These are phyloP conservation scores for Eucalyptus marginata DNA, from an alignment of 345 rosid species.

Conservation along the genomic window DNA sequence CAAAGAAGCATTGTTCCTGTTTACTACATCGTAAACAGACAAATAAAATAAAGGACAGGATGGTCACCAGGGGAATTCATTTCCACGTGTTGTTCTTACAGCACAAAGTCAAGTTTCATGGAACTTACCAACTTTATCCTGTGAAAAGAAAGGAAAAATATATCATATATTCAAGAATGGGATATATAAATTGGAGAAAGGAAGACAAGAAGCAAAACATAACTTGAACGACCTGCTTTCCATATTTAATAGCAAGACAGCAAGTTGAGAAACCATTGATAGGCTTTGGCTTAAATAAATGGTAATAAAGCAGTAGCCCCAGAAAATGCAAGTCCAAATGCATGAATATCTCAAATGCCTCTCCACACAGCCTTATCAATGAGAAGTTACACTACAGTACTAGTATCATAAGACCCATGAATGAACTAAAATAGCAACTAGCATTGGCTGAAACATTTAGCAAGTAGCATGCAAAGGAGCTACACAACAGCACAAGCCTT, in stretches of 20 bases:
- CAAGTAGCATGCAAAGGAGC: background rate
- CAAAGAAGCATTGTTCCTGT: background rate
- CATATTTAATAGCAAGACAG: background rate
- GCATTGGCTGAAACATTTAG: background rate
- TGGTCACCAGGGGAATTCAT: conserved; percentile 8
- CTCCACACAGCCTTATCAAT: background rate
- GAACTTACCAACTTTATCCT: conserved; percentile 98
- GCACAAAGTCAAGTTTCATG: conserved; percentile 1
- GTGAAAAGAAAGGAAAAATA: conserved; percentile 12
- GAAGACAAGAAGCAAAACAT: background rate
- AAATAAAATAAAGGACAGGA: background rate
- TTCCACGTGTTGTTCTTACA: background rate
- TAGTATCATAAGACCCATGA: background rate
- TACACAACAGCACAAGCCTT: background rate
- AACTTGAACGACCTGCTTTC: background rate
- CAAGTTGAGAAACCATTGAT: background rate
- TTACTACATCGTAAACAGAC: background rate
- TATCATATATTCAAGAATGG: background rate
- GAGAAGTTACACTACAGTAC: background rate
- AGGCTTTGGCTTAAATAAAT: background rate
- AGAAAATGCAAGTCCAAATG: background rate
- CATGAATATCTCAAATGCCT: background rate
- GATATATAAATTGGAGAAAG: background rate
- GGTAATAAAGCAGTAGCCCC: background rate
- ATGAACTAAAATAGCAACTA: background rate